Base-by-base conservation (phyloP, 2,329 filamentous ascomycete species). In the Colletotrichum acutatum region DNA sequence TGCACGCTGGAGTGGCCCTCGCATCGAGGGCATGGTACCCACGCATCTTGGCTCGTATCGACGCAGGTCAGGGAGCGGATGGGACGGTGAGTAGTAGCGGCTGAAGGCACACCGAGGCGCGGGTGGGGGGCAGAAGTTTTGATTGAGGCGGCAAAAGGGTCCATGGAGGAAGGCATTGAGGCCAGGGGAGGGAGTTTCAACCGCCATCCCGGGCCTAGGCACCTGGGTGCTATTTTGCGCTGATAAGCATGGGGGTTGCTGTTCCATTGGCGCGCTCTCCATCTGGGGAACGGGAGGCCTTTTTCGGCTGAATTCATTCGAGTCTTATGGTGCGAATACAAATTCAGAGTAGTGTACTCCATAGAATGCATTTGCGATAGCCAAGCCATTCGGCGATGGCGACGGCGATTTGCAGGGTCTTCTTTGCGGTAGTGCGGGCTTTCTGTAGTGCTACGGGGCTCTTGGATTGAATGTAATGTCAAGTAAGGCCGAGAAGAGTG, bases 101-200 rank as follows among this genome's bases (percentile, higher is more conserved):
- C 60, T 70, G 34, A 19, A 24, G 34, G 24, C 54, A 72, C 53
- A 52, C 66, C 66, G 66, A 42, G 22, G 34, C 52, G 34, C 34
- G 53, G 53, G 62, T n/a, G 24, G 65, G 42, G 42, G 52, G 30
- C 28, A 58, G 46, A 46, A 26, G 24, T 58, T 42, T 37, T 63
- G 69, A 68, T 63, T 68, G 69, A 68, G 69, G 69, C 69, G 69
- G 69, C 53, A 72, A 53, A 34, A 14, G 19, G n/a, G n/a, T 12
- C 28, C 24, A 49, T 4, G n/a, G 16, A 56, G 63, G 32, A 37
- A 56, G 63, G 32, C 8, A 46, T 28, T n/a, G 34, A 34, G 14
- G 32, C 54, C 42, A 42, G 19, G 42, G 42, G 42, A 49, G 42
- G 42, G 42, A 49, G 60, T 12, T 53, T 46, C 34, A 30, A 26